Conservation (phyloP, 1,139 yeast species). For the Suhomyces chickasaworum region DNA sequence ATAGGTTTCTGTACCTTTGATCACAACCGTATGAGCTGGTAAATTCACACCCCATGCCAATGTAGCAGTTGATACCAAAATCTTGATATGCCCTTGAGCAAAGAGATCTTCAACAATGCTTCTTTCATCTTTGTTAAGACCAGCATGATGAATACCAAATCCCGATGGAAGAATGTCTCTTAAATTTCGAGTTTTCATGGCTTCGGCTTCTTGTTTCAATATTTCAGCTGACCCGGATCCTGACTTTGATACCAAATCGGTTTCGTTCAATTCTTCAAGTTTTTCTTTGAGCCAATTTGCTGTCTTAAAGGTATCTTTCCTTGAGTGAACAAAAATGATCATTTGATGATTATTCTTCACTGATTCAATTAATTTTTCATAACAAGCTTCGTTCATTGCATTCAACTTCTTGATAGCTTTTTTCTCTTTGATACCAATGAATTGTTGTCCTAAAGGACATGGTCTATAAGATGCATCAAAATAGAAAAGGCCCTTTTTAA, state of each 20-base stretch:
- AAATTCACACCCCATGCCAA: slow-evolving; percentile 98
- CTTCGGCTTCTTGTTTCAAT: slow-evolving; percentile 62
- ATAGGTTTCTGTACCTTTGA: slow-evolving; percentile 93
- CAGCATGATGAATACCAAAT: slow-evolving; percentile 95
- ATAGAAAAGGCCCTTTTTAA: slow-evolving; percentile 64
- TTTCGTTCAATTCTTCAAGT: slow-evolving; percentile 56
- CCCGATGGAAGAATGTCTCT: slow-evolving; percentile 68
- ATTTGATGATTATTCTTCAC: slow-evolving; percentile 64
- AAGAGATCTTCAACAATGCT: slow-evolving; percentile 80
- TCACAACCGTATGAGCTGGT: slow-evolving; percentile 95
- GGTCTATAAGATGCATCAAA: slow-evolving; percentile 88
- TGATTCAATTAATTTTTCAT: slow-evolving; percentile 74
- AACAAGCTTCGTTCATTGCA: slow-evolving; percentile 91
- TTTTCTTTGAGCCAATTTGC: slow-evolving; percentile 73
- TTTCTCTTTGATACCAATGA: slow-evolving; percentile 84
- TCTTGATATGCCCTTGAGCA: slow-evolving; percentile 81
- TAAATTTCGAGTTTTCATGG: slow-evolving; percentile 55
- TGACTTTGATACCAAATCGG: slow-evolving; percentile 47
- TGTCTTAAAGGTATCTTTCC: slow-evolving; percentile 87
- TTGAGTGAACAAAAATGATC: slow-evolving; percentile 88
- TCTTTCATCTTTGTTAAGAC: slow-evolving; percentile 73
- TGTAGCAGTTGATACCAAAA: slow-evolving; percentile 91
- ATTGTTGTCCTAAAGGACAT: slow-evolving; percentile 88
- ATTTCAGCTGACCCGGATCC: slow-evolving; percentile 66
- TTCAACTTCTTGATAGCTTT: slow-evolving; percentile 75